Evolutionary conservation across 2,329 filamentous ascomycete species (phyloP).

Genomic region (Colletotrichum sp.): DNA sequence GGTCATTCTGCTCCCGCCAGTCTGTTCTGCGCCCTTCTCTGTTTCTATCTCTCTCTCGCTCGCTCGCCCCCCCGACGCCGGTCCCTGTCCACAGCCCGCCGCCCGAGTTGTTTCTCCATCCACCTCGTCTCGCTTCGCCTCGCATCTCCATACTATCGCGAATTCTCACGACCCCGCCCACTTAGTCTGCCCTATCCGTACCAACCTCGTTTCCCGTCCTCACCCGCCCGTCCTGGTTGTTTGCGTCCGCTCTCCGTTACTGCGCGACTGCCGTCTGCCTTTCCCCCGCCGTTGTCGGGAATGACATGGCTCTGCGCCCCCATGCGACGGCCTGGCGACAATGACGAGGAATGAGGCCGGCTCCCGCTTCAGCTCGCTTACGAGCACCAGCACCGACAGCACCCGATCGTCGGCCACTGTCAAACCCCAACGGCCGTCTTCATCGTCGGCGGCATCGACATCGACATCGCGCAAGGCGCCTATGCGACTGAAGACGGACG

Average conservation of each 20-base stretch:
- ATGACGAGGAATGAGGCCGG: slow-evolving; percentile 72
- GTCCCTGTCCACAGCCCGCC: not conserved
- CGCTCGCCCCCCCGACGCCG: not conserved
- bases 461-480: slow-evolving; percentile 33
- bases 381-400: slow-evolving; percentile 70
- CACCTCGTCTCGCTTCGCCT: not conserved
- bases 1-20: not conserved
- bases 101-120: not conserved
- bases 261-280: not conserved
- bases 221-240: not conserved
- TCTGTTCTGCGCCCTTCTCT: not conserved
- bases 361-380: slow-evolving; percentile 69
- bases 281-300: not conserved
- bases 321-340: slow-evolving; percentile 44
- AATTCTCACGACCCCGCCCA: not conserved
- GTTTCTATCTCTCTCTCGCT: not conserved
- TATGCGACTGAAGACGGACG: slow-evolving; percentile 43
- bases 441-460: slow-evolving; percentile 2
- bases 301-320: slow-evolving; percentile 21
- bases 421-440: slow-evolving; percentile 47
- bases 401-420: slow-evolving; percentile 70
- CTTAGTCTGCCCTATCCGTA: not conserved
- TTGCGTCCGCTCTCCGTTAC: not conserved
- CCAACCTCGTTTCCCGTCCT: not conserved
- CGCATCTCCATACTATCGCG: not conserved